Evolutionary conservation across 345 rosid genomes (phyloP).

Genomic region (Salix udensis): DNA sequence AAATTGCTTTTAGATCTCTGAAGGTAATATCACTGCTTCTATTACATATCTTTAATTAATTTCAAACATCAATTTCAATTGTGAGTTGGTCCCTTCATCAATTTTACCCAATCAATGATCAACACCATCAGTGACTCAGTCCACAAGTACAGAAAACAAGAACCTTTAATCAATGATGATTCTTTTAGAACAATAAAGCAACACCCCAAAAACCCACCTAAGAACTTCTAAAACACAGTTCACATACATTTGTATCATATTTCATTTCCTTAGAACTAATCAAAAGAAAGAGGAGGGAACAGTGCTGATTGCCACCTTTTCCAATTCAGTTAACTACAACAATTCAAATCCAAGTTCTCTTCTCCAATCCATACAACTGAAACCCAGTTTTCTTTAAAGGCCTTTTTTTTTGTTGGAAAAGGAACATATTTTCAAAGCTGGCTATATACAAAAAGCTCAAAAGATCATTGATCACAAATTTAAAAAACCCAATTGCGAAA

Average conservation of each 20-base stretch:
- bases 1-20: neutral
- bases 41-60: neutral
- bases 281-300: neutral
- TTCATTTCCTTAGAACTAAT: neutral
- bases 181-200: neutral
- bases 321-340: neutral
- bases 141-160: neutral
- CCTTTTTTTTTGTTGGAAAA: neutral
- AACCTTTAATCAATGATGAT: neutral
- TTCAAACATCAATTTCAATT: neutral
- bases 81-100: neutral
- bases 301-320: neutral
- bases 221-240: neutral
- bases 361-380: neutral
- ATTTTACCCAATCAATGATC: neutral
- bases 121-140: neutral
- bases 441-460: neutral
- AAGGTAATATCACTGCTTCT: neutral
- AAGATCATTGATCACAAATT: slow-evolving; percentile 1
- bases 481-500: neutral
- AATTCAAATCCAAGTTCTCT: neutral
- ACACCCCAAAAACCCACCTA: neutral
- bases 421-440: neutral
- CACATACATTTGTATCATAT: neutral
- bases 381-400: too few relatives aligned